phyloP scores from a whole-genome alignment of 1,139 yeast species.

The Diutina rugosa region DNA sequence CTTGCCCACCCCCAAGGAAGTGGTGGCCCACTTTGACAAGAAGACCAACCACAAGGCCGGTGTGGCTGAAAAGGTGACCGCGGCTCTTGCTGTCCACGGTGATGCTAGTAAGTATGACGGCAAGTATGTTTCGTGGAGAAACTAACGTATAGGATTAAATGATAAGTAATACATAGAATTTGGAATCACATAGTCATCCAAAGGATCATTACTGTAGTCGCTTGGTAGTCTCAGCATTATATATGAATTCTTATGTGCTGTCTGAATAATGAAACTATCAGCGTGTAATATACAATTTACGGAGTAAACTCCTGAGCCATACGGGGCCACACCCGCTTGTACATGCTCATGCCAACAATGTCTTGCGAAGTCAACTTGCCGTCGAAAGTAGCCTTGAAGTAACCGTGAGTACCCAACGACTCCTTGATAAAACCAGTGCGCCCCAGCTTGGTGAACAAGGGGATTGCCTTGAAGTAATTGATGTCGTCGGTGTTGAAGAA shows the following conservation, averaged over 20 bases:
- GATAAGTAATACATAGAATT: not conserved
- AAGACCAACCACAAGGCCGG: constrained; percentile 47
- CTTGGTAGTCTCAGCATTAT: too few relatives aligned
- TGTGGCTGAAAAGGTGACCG: constrained; percentile 41
- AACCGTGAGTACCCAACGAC: constrained; percentile 95
- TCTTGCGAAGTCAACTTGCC: constrained; percentile 87
- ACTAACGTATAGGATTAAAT: constrained; percentile 3
- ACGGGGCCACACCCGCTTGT: constrained; percentile 84
- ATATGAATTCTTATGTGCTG: not conserved
- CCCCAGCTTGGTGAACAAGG: constrained; percentile 84
- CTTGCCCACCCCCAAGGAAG: constrained; percentile 57
- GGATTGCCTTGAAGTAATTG: constrained; percentile 81
- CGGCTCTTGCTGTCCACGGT: constrained; percentile 49
- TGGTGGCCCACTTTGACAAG: constrained; percentile 43
- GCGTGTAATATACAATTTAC: not conserved
- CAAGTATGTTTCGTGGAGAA: constrained; percentile 48
- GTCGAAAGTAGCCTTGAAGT: constrained; percentile 92
- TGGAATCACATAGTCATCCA: too few relatives aligned
- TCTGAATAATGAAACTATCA: not conserved
- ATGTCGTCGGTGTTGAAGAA: constrained; percentile 89
- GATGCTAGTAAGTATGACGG: constrained; percentile 42
- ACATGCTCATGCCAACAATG: constrained; percentile 85
- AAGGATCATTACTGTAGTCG: too few relatives aligned
- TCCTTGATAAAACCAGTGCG: constrained; percentile 91
- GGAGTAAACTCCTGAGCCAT: not conserved